Evolutionary conservation across 495 filamentous ascomycete genomes (phyloP).

Genomic region (Neurospora sp.): DNA sequence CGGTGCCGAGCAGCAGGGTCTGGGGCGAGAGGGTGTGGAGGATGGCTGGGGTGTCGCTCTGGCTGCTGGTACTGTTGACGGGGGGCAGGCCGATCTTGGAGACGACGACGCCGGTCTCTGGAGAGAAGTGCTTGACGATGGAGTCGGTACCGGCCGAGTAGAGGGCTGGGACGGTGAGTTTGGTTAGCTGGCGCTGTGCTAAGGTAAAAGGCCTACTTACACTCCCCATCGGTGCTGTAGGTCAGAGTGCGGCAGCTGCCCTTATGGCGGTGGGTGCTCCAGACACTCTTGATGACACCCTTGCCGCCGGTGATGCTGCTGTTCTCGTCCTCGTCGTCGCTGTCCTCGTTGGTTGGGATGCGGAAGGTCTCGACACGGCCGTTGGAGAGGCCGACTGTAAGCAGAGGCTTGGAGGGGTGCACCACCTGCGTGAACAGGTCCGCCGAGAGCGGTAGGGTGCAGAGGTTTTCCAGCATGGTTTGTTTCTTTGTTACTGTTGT

Average conservation of each 20-base stretch:
- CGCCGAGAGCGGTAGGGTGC: conserved; percentile 73
- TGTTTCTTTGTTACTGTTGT: not conserved
- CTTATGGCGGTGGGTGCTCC: conserved; percentile 84
- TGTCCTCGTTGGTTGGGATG: conserved; percentile 50
- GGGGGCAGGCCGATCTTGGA: conserved; percentile 63
- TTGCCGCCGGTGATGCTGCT: conserved; percentile 50
- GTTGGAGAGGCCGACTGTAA: conserved; percentile 73
- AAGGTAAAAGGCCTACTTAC: conserved; percentile 21
- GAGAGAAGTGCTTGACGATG: conserved; percentile 75
- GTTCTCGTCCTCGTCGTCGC: conserved; percentile 36
- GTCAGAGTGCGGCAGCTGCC: conserved; percentile 75
- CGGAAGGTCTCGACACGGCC: conserved; percentile 84
- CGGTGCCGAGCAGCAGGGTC: conserved; percentile 81
- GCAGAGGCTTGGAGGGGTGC: conserved; percentile 71
- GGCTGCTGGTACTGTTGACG: conserved; percentile 20
- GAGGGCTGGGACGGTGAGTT: conserved; percentile 36
- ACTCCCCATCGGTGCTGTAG: conserved; percentile 65
- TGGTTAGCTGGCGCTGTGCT: conserved; percentile 3
- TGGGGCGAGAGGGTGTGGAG: conserved; percentile 76
- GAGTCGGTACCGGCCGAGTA: conserved; percentile 89
- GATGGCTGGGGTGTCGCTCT: conserved; percentile 59
- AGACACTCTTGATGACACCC: conserved; percentile 69
- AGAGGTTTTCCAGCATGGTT: conserved; percentile 69
- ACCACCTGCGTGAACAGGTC: conserved; percentile 86
- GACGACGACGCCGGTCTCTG: conserved; percentile 67